These are phyloP conservation scores for Rhynchosporium secalis DNA, from an alignment of 2,329 filamentous ascomycete genomes.

Conservation along the genomic window DNA sequence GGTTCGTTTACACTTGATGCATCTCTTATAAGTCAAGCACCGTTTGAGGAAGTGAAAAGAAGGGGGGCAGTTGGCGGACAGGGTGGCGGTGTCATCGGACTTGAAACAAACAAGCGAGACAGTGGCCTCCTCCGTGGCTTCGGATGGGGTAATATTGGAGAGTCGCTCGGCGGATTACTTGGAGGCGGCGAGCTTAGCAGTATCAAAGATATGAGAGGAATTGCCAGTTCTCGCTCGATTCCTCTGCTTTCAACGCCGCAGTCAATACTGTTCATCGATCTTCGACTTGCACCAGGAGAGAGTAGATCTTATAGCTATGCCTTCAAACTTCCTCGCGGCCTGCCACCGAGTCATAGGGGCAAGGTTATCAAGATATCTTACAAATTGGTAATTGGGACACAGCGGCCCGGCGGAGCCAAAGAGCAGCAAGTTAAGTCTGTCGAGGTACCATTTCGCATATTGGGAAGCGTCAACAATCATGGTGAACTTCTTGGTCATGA, in stretches of 20 bases:
- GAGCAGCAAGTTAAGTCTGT: conserved; percentile 88
- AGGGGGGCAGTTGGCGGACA: conserved; percentile 89
- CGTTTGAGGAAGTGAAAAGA: conserved; percentile 94
- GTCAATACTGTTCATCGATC: conserved; percentile 91
- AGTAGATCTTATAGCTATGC: conserved; percentile 84
- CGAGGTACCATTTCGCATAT: conserved; percentile 87
- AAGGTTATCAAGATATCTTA: conserved; percentile 94
- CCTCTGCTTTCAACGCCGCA: conserved; percentile 93
- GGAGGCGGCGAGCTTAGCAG: conserved; percentile 85
- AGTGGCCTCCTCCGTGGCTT: conserved; percentile 80
- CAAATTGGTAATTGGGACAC: conserved; percentile 86
- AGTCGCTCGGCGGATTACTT: conserved; percentile 84
- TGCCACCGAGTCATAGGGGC: conserved; percentile 89
- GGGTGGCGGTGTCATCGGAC: conserved; percentile 80
- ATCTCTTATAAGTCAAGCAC: conserved; percentile 82
- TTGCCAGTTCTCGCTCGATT: conserved; percentile 81
- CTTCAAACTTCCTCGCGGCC: conserved; percentile 79
- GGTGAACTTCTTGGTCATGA: conserved; percentile 92
- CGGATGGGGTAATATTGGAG: conserved; percentile 85
- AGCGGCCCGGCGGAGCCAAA: conserved; percentile 74
- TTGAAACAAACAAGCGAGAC: conserved; percentile 71
- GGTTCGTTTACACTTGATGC: conserved; percentile 91
- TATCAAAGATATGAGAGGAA: conserved; percentile 91
- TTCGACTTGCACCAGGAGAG: conserved; percentile 84
- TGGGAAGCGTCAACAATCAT: conserved; percentile 86